A percentile compares a stretch with the other conserved stretches of the same genome.
phyloP scores from a whole-genome alignment of 2,329 filamentous ascomycete species.

The Myotisia sp. region DNA sequence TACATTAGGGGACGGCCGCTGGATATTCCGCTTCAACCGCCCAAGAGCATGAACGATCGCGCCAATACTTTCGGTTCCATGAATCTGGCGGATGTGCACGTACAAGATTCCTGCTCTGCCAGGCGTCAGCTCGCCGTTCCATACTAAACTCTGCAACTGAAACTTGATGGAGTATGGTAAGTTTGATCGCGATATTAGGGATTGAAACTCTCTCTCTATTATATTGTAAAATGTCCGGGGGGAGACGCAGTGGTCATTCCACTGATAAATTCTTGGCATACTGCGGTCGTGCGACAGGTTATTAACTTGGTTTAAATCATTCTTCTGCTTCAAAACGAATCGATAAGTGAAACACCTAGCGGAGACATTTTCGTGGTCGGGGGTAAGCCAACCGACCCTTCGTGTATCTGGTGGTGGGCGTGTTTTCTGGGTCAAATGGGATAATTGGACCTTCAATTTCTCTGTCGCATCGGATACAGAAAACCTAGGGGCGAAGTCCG shows the following conservation, averaged over 20 bases:
- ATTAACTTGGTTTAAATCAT: conserved; percentile 17
- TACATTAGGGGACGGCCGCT: conserved; percentile 39
- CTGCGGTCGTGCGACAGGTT: conserved; percentile 14
- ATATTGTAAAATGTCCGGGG: conserved; percentile 2
- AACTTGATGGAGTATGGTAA: conserved; percentile 44
- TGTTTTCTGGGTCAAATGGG: not conserved
- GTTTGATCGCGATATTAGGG: conserved; percentile 10
- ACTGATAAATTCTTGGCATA: conserved; percentile 13
- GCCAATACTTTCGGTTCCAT: conserved; percentile 16
- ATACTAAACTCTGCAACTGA: conserved; percentile 49
- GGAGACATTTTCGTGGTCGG: conserved; percentile 12
- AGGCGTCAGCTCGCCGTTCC: conserved; percentile 50
- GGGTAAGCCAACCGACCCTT: conserved; percentile 13
- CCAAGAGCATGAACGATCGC: conserved; percentile 36
- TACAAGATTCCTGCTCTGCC: conserved; percentile 25
- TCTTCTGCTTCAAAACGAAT: conserved; percentile 18
- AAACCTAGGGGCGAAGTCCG: conserved; percentile 13
- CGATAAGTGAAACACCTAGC: conserved; percentile 34
- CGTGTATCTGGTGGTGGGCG: conserved; percentile 2
- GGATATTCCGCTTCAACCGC: conserved; percentile 39
- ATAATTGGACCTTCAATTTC: conserved; percentile 5
- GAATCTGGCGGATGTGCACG: conserved; percentile 23
- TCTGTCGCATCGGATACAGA: conserved; percentile 11
- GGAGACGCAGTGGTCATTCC: conserved; percentile 11
- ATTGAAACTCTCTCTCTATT: conserved; percentile 8